Conservation (phyloP, 495 filamentous ascomycete genomes). For the Xylaria venustula region DNA sequence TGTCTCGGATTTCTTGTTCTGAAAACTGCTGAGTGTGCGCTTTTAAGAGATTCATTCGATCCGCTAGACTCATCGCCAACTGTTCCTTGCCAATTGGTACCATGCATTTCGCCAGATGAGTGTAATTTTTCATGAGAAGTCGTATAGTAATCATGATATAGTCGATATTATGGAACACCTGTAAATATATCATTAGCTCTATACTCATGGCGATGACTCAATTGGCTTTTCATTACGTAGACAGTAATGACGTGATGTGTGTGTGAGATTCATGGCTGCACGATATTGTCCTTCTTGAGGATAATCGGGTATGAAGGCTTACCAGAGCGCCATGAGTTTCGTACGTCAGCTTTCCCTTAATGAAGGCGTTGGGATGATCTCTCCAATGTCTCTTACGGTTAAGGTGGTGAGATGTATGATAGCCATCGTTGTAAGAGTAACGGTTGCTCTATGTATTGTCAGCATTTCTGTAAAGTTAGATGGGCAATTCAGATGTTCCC, state of each 20-base stretch:
- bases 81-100: constrained; percentile 66
- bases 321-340: constrained; percentile 53
- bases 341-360: constrained; percentile 60
- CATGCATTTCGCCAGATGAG: constrained; percentile 59
- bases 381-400: constrained; percentile 75
- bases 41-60: constrained; percentile 61
- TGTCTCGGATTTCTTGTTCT: constrained; percentile 53
- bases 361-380: constrained; percentile 65
- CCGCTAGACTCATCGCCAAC: constrained; percentile 55
- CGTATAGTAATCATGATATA: constrained; percentile 67
- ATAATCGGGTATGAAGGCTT: constrained; percentile 32
- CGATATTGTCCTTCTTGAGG: too few relatives aligned
- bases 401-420: constrained; percentile 76
- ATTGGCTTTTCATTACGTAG: neutral
- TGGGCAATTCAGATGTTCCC: neutral
- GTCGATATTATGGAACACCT: constrained; percentile 66
- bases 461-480: neutral
- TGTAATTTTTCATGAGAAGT: constrained; percentile 63
- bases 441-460: constrained; percentile 57
- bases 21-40: constrained; percentile 60
- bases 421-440: constrained; percentile 76
- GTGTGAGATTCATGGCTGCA: too few relatives aligned
- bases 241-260: neutral
- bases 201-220: too few relatives aligned
- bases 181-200: too few relatives aligned